These are phyloP conservation scores for Ceratobasidium sp. DNA, from an alignment of 1,284 basidiomycete genomes.

Conservation along the genomic window DNA sequence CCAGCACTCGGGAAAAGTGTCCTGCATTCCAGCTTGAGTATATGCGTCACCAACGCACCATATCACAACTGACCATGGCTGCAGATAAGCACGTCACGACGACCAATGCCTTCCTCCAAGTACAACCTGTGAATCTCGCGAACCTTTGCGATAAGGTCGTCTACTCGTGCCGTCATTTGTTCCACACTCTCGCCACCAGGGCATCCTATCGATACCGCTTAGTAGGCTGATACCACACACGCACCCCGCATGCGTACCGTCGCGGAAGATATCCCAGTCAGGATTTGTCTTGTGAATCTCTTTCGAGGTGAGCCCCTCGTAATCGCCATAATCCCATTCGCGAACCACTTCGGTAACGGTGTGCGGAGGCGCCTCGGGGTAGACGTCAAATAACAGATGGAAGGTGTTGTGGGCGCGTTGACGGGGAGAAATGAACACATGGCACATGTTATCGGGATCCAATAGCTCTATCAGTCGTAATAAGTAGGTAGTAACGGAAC, in stretches of 20 bases:
- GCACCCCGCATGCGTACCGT: constrained; percentile 63
- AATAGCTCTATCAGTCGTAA: constrained; percentile 69
- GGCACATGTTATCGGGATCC: constrained; percentile 81
- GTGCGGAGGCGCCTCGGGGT: constrained; percentile 64
- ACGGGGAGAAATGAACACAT: constrained; percentile 85
- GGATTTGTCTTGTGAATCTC: constrained; percentile 78
- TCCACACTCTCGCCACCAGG: constrained; percentile 85
- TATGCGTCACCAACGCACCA: constrained; percentile 45
- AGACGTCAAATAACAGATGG: constrained; percentile 76
- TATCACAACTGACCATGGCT: constrained; percentile 45
- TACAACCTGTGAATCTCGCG: constrained; percentile 79
- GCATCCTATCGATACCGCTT: constrained; percentile 63
- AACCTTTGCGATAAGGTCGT: constrained; percentile 79
- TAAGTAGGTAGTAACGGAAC: neutral
- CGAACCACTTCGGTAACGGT: constrained; percentile 71
- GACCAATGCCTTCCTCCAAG: constrained; percentile 69
- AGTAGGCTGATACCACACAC: neutral
- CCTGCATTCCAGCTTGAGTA: constrained; percentile 63
- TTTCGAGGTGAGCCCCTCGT: constrained; percentile 80
- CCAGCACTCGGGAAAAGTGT: constrained; percentile 86
- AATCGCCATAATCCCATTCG: constrained; percentile 93
- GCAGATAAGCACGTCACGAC: constrained; percentile 60
- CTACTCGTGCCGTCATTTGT: constrained; percentile 83
- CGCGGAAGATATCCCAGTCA: constrained; percentile 82
- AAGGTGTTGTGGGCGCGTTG: constrained; percentile 86